Conservation (phyloP, 768 basidiomycete species). For the Serpula lacrymans region DNA sequence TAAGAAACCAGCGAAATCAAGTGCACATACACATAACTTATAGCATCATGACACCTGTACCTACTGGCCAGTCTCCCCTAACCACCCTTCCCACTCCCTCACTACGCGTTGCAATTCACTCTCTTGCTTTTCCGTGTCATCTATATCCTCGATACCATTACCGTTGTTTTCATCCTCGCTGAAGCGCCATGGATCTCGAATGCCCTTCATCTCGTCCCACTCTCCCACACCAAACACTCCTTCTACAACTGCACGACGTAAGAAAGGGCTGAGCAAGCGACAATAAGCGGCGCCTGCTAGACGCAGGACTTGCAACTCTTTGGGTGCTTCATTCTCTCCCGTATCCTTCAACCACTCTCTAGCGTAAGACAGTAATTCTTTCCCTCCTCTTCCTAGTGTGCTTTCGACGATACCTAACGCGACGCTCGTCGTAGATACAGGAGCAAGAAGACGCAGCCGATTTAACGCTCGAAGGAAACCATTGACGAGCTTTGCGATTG, state of each 20-base stretch:
- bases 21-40: too few relatives aligned
- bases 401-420: constrained; percentile 49
- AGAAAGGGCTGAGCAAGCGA: constrained; percentile 63
- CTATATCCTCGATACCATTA: background rate
- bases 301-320: constrained; percentile 35
- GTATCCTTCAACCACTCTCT: constrained; percentile 25
- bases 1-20: too few relatives aligned
- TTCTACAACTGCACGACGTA: constrained; percentile 64
- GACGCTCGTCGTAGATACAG: constrained; percentile 51
- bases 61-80: too few relatives aligned
- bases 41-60: too few relatives aligned
- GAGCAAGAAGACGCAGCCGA: constrained; percentile 76
- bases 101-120: constrained; percentile 9
- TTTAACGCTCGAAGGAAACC: constrained; percentile 73
- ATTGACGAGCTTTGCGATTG: constrained; percentile 72
- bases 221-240: constrained; percentile 60
- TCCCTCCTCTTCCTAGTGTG: constrained; percentile 44
- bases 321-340: constrained; percentile 31
- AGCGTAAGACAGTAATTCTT: constrained; percentile 45
- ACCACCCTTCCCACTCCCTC: constrained; percentile 28
- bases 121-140: background rate
- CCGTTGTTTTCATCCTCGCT: background rate
- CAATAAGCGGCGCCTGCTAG: constrained; percentile 59
- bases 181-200: constrained; percentile 1
- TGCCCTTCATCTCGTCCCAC: constrained; percentile 23